These are phyloP conservation scores for Centrapalus pauciflorus DNA, from an alignment of 129 eudicot species.

Conservation along the genomic window DNA sequence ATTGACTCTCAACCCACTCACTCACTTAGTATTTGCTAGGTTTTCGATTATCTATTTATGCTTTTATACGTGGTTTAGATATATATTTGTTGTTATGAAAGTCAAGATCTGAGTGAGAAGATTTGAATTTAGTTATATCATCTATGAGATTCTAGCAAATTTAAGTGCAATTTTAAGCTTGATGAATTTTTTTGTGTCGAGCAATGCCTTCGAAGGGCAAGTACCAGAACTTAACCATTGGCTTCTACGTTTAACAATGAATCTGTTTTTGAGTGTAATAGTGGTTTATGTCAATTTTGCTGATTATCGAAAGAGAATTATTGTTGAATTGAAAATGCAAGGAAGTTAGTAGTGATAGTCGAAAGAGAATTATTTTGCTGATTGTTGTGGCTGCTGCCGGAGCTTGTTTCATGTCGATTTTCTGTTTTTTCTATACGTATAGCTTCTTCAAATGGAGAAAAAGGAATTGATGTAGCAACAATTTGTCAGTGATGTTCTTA, in stretches of 20 bases:
- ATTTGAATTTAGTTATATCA: too few relatives aligned
- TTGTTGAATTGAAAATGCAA: conserved; percentile 47
- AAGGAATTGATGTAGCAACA: too few relatives aligned
- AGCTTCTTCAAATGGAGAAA: conserved; percentile 67
- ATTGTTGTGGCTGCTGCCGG: conserved; percentile 50
- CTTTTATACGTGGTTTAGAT: too few relatives aligned
- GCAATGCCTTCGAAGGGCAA: conserved; percentile 59
- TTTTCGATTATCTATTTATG: too few relatives aligned
- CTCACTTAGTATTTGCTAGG: too few relatives aligned
- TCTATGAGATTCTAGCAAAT: conserved; percentile 59
- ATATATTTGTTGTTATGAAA: too few relatives aligned
- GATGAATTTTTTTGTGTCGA: conserved; percentile 52
- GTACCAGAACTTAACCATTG: conserved; percentile 53
- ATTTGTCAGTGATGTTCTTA: too few relatives aligned
- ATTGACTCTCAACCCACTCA: too few relatives aligned
- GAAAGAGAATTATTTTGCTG: conserved; percentile 43
- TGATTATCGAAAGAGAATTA: too few relatives aligned
- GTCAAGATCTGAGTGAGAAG: too few relatives aligned
- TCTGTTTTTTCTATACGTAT: conserved; percentile 63
- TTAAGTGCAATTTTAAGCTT: conserved; percentile 45
- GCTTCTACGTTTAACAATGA: conserved; percentile 49
- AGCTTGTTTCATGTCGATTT: conserved; percentile 39
- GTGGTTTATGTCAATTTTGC: conserved; percentile 52
- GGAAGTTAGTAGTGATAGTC: conserved; percentile 7
- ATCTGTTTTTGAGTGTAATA: conserved; percentile 42